phyloP scores from a whole-genome alignment of 306 rosid species.

The Cyamopsis tetragonoloba region DNA sequence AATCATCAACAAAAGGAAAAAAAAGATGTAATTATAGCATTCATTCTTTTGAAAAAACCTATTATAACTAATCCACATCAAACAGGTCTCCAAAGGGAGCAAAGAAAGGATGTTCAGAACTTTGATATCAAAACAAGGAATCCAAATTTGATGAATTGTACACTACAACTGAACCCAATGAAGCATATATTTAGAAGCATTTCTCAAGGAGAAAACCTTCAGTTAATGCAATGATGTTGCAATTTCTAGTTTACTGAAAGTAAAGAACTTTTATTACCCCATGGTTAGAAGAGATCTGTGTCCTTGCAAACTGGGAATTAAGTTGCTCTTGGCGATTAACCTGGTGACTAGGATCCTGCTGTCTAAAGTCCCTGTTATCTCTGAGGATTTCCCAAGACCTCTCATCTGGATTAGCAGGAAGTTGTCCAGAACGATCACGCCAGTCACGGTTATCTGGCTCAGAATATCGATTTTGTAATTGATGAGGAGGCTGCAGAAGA shows the following conservation, averaged over 20 bases:
- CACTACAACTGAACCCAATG: not conserved
- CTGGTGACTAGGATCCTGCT: slow-evolving; percentile 55
- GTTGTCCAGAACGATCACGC: slow-evolving; percentile 69
- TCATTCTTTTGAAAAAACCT: not conserved
- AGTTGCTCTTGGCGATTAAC: slow-evolving; percentile 50
- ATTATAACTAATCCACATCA: not conserved
- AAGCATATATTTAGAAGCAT: not conserved
- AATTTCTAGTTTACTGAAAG: not conserved
- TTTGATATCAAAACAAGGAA: not conserved
- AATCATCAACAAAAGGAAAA: too few species aligned
- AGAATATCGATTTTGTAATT: slow-evolving; percentile 47
- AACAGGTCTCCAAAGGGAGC: not conserved
- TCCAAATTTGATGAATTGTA: not conserved
- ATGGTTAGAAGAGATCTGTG: slow-evolving; percentile 38
- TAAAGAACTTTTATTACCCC: slow-evolving; percentile 39
- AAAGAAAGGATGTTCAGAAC: not conserved
- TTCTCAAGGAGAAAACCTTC: not conserved
- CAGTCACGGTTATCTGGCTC: slow-evolving; percentile 82
- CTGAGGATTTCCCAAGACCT: slow-evolving; percentile 51
- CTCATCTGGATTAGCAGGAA: slow-evolving; percentile 51
- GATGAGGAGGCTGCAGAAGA: slow-evolving; percentile 44
- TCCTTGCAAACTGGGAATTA: slow-evolving; percentile 46
- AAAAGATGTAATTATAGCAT: not conserved
- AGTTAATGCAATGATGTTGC: not conserved
- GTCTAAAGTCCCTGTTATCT: slow-evolving; percentile 51